Base-by-base conservation (phyloP, 306 rosid species). In the Glycine tomentella region DNA sequence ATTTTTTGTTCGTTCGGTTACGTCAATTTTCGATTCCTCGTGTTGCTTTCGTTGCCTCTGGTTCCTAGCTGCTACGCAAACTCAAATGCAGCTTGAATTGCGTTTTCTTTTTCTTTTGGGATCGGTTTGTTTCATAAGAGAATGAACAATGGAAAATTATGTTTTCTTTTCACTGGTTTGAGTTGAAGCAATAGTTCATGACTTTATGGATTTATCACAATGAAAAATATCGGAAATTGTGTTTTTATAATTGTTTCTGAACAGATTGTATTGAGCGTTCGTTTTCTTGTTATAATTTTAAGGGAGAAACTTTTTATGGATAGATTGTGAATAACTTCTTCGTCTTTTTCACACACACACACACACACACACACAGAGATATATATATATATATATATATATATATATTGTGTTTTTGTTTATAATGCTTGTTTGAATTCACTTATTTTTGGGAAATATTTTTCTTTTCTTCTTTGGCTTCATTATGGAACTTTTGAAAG, bases 11-110 rank as follows among this genome's bases (percentile, higher is more conserved):
- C 11, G 53, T 15, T 15, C 45, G 3, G 50, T 77, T 79, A 59
- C 84, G 13, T 77, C 59, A 74, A 72, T 84, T 88, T 73, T 8
- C 17, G 78, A 59, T 63, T 77, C 57, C 14, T 15, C 7, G 5
- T 79, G n/a, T 55, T 78, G 13, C 74, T 78, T 38, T 45, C 46
- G 52, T 67, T 36, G 11, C 36, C n/a, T 71, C 59, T 72, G 50
- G 55, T 76, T 85, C 79, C 36, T 69, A 72, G 48, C 71, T 75
- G 56, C 61, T 76, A 46, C 65, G 44, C 17, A 76, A 80, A 64
- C 72, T 73, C 52, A 78, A 85, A 80, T 86, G 90, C 87, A 75
- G 81, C 69, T 81, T 58, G 64, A 80, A 84, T 87, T 84, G 25
- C 42, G 72, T 5, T 50, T 68, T 45, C 31, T 57, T 73, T 16